phyloP scores from a whole-genome alignment of 1,284 basidiomycete species.

The Volvariella volvacea region DNA sequence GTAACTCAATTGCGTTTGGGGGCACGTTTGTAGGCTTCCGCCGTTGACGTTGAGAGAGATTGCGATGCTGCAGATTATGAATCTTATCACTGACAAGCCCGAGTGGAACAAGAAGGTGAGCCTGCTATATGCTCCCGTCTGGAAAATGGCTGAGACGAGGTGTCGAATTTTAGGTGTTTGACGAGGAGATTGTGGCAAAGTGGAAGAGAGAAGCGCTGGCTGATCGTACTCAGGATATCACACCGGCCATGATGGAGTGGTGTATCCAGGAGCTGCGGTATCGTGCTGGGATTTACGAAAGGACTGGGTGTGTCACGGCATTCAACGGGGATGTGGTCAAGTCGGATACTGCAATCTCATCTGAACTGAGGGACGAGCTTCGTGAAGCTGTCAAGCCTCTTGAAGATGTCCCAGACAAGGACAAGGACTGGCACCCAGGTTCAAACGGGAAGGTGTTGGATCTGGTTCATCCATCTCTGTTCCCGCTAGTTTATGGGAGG shows the following conservation, averaged over 20 bases:
- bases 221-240: not conserved
- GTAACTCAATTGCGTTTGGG: not conserved
- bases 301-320: conserved; percentile 8
- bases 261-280: not conserved
- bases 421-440: conserved; percentile 41
- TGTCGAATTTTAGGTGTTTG: not conserved
- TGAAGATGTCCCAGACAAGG: conserved; percentile 28
- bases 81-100: not conserved
- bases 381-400: conserved; percentile 18
- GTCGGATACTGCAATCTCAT: conserved; percentile 18
- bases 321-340: conserved; percentile 23
- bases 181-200: not conserved
- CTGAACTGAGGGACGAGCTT: conserved; percentile 14
- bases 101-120: not conserved
- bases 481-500: conserved; percentile 29
- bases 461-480: conserved; percentile 40
- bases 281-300: not conserved
- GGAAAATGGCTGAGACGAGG: too few relatives aligned
- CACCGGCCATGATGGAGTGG: not conserved
- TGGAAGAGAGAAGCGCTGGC: not conserved
- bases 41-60: not conserved
- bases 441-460: conserved; percentile 36
- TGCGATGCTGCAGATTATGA: conserved; percentile 1
- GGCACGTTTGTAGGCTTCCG: not conserved
- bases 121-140: too few relatives aligned